Conservation (phyloP, 2,329 filamentous ascomycete genomes). For the Mycosphaerelloides madeirae region DNA sequence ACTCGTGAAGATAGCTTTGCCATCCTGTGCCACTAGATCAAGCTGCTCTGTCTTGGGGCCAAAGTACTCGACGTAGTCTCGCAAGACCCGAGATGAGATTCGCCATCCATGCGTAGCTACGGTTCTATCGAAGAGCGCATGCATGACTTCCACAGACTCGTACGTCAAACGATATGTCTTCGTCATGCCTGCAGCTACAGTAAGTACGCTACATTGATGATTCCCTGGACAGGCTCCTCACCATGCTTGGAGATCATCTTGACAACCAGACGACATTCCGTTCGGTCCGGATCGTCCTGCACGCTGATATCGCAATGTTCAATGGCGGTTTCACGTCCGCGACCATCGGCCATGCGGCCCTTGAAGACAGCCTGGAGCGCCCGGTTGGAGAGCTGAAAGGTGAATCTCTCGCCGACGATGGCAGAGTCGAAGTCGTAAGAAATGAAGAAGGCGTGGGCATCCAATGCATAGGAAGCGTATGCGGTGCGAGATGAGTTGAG, state of each 20-base stretch:
- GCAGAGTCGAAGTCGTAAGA: slow-evolving; percentile 56
- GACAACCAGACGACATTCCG: slow-evolving; percentile 67
- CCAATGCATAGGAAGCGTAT: slow-evolving; percentile 67
- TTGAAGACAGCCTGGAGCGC: slow-evolving; percentile 69
- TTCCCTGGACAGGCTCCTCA: slow-evolving; percentile 23
- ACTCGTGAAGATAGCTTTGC: slow-evolving; percentile 68
- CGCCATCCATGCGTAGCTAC: slow-evolving; percentile 66
- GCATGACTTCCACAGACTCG: slow-evolving; percentile 67
- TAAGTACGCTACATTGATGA: slow-evolving; percentile 15
- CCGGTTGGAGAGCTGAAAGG: slow-evolving; percentile 69
- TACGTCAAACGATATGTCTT: slow-evolving; percentile 74
- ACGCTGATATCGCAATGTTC: slow-evolving; percentile 70
- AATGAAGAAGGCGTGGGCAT: slow-evolving; percentile 65
- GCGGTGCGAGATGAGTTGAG: slow-evolving; percentile 77
- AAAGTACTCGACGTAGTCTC: slow-evolving; percentile 75
- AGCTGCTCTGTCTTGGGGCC: slow-evolving; percentile 75
- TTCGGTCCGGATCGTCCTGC: slow-evolving; percentile 63
- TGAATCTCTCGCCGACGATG: slow-evolving; percentile 51
- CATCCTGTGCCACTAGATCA: slow-evolving; percentile 69
- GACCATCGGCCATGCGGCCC: slow-evolving; percentile 58
- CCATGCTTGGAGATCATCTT: slow-evolving; percentile 71
- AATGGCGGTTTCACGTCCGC: slow-evolving; percentile 64
- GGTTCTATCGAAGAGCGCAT: slow-evolving; percentile 67
- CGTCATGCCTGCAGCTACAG: slow-evolving; percentile 53
- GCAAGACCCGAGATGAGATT: slow-evolving; percentile 65